These are phyloP conservation scores for Metschnikowia cerradonensis DNA, from an alignment of 805 yeast species.

Conservation along the genomic window DNA sequence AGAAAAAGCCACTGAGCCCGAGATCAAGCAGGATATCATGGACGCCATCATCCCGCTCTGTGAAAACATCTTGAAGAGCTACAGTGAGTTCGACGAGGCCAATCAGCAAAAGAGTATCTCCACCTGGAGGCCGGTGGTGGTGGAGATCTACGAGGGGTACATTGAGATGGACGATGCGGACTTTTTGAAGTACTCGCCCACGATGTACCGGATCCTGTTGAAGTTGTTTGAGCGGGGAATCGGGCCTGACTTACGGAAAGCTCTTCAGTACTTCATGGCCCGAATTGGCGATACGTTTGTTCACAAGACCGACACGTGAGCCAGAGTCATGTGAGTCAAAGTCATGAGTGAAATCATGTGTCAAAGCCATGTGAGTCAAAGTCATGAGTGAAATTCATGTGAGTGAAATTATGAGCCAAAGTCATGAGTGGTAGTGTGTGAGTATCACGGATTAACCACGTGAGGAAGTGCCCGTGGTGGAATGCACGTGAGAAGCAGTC, in stretches of 20 bases:
- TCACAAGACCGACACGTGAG: not conserved
- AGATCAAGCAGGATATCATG: slow-evolving; percentile 49
- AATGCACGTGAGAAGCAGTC: too few relatives aligned
- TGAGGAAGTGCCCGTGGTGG: too few relatives aligned
- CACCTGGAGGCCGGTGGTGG: slow-evolving; percentile 90
- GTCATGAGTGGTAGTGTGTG: too few relatives aligned
- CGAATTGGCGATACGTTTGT: slow-evolving; percentile 45
- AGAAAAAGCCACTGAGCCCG: slow-evolving; percentile 42
- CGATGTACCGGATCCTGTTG: slow-evolving; percentile 56
- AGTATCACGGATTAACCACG: too few relatives aligned
- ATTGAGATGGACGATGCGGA: slow-evolving; percentile 72
- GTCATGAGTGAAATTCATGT: too few relatives aligned
- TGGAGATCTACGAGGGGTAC: slow-evolving; percentile 80
- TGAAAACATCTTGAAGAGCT: slow-evolving; percentile 64
- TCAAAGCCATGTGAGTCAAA: too few relatives aligned
- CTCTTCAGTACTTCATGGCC: slow-evolving; percentile 55
- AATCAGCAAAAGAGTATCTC: slow-evolving; percentile 76
- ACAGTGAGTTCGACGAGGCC: slow-evolving; percentile 65
- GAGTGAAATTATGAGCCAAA: too few relatives aligned
- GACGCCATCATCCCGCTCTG: slow-evolving; percentile 61
- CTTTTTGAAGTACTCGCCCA: slow-evolving; percentile 55
- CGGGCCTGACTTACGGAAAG: slow-evolving; percentile 56
- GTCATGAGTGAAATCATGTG: too few relatives aligned
- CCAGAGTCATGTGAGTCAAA: too few relatives aligned
- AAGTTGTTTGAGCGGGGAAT: slow-evolving; percentile 57